Evolutionary conservation across 2,329 filamentous ascomycete species (phyloP).

Genomic region (Monosporascus ibericus): DNA sequence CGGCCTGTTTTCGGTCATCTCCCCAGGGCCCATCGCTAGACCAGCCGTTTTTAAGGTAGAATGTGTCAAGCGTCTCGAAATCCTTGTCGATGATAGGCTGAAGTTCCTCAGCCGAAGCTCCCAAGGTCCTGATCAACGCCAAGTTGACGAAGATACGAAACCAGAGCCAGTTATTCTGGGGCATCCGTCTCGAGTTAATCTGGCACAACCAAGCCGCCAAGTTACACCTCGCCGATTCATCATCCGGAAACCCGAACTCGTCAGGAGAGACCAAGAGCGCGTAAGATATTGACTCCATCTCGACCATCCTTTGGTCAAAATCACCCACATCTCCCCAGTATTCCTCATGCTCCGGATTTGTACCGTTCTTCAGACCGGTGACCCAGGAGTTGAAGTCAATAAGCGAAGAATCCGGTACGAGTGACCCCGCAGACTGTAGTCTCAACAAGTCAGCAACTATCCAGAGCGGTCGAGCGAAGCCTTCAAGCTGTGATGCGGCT

Average conservation of each 20-base stretch:
- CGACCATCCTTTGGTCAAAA: slow-evolving; percentile 48
- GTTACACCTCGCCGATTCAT: slow-evolving; percentile 24
- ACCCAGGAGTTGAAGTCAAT: slow-evolving; percentile 22
- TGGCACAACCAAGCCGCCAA: slow-evolving; percentile 34
- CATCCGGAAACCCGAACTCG: slow-evolving; percentile 27
- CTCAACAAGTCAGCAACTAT: slow-evolving; percentile 9
- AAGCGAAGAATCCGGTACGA: not conserved
- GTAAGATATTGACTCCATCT: slow-evolving; percentile 45
- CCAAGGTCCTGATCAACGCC: slow-evolving; percentile 35
- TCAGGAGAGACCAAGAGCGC: slow-evolving; percentile 38
- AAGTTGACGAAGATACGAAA: slow-evolving; percentile 46
- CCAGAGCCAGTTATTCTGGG: slow-evolving; percentile 46
- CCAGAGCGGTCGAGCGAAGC: no score
- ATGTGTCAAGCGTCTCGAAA: slow-evolving; percentile 36
- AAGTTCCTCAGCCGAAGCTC: slow-evolving; percentile 28
- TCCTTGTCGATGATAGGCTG: slow-evolving; percentile 34
- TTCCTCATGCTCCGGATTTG: slow-evolving; percentile 26
- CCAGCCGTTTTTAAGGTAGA: slow-evolving; percentile 41
- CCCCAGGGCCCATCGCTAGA: slow-evolving; percentile 40
- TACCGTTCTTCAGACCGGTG: slow-evolving; percentile 24
- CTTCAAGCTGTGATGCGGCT: no score
- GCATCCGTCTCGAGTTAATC: slow-evolving; percentile 39
- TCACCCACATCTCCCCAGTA: slow-evolving; percentile 43
- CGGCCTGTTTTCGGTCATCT: slow-evolving; percentile 32
- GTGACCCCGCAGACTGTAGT: slow-evolving; percentile 18